Conservation (phyloP, 495 filamentous ascomycete genomes). For the Tetracladium marchalianum region DNA sequence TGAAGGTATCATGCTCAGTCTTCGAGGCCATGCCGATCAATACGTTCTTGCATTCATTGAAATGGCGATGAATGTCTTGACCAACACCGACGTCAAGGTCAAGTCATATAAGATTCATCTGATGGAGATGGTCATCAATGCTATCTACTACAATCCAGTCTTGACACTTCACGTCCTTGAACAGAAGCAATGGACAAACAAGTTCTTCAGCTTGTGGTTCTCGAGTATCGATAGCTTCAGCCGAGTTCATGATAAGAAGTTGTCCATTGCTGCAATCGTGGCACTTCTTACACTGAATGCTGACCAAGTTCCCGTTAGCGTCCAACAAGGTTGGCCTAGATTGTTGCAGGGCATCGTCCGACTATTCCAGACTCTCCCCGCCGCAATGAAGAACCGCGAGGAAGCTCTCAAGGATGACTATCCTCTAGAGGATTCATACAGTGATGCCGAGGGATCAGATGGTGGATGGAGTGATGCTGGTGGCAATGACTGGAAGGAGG, state of each 20-base stretch:
- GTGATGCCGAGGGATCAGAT: constrained; percentile 66
- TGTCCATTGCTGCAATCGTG: constrained; percentile 89
- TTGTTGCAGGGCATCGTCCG: constrained; percentile 82
- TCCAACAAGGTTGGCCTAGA: constrained; percentile 95
- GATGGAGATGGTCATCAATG: constrained; percentile 99
- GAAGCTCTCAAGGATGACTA: constrained; percentile 89
- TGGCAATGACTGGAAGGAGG: constrained; percentile 52
- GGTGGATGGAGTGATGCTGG: constrained; percentile 58
- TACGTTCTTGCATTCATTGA: constrained; percentile 78
- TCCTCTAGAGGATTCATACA: constrained; percentile 56
- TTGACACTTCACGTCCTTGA: constrained; percentile 79
- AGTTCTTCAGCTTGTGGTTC: constrained; percentile 98
- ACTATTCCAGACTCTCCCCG: constrained; percentile 84
- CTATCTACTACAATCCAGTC: constrained; percentile 89
- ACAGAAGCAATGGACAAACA: constrained; percentile 93
- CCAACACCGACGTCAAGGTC: constrained; percentile 56
- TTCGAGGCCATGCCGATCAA: constrained; percentile 81
- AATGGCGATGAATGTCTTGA: constrained; percentile 77
- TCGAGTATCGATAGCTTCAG: constrained; percentile 89
- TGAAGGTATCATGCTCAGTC: constrained; percentile 91
- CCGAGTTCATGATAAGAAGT: constrained; percentile 94
- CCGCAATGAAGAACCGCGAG: constrained; percentile 81
- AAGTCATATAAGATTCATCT: constrained; percentile 91
- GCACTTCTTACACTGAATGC: constrained; percentile 66
- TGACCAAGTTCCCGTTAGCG: constrained; percentile 71